These are phyloP conservation scores for Trichophyton schoenleinii DNA, from an alignment of 2,329 filamentous ascomycete genomes.

Conservation along the genomic window DNA sequence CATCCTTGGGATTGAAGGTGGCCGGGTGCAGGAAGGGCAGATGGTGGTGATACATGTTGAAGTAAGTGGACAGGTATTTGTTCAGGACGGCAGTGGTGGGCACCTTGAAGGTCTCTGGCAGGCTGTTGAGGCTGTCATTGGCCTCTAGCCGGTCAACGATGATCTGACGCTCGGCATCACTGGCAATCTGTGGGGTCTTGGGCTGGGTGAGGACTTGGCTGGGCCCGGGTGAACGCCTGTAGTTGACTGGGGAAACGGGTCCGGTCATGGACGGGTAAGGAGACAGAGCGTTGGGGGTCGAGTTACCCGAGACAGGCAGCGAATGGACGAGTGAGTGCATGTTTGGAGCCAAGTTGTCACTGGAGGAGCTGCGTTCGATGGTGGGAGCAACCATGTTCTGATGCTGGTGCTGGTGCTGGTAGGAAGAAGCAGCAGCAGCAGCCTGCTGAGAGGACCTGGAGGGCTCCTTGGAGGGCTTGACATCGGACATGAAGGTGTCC, in stretches of 20 bases:
- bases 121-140: constrained; percentile 66
- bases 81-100: constrained; percentile 72
- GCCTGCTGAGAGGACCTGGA: constrained; percentile 31
- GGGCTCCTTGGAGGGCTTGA: constrained; percentile 58
- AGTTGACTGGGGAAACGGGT: constrained; percentile 56
- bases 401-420: constrained; percentile 39
- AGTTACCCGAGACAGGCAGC: constrained; percentile 54
- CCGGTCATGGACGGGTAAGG: constrained; percentile 57
- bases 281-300: constrained; percentile 60
- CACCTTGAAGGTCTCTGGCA: constrained; percentile 80
- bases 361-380: constrained; percentile 50
- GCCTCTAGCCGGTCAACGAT: constrained; percentile 77
- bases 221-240: constrained; percentile 56
- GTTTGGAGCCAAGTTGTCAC: constrained; percentile 50
- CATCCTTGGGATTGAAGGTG: constrained; percentile 70
- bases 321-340: constrained; percentile 63
- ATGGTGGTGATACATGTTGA: constrained; percentile 93
- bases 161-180: constrained; percentile 70
- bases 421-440: constrained; percentile 36
- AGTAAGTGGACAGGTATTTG: constrained; percentile 88
- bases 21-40: constrained; percentile 88
- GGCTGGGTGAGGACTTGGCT: constrained; percentile 52
- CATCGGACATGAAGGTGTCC: constrained; percentile 73
- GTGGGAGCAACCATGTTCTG: constrained; percentile 55
- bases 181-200: constrained; percentile 65